phyloP scores from a whole-genome alignment of 768 basidiomycete genomes.

The Gloeophyllum trabeum region DNA sequence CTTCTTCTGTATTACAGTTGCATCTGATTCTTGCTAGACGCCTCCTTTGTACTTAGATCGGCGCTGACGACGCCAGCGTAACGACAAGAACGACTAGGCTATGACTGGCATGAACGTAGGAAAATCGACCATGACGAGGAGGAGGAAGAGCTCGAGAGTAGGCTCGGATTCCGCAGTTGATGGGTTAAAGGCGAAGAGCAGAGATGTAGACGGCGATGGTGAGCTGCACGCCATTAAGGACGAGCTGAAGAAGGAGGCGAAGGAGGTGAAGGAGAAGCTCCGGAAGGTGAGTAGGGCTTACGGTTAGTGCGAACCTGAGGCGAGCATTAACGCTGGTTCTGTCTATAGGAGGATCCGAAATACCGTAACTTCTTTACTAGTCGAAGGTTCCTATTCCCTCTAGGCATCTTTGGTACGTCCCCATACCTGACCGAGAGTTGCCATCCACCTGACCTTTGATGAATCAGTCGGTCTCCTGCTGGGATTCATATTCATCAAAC shows the following conservation, averaged over 20 bases:
- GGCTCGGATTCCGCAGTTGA: too few species aligned
- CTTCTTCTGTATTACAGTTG: too few species aligned
- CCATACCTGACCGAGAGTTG: background rate
- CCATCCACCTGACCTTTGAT: background rate
- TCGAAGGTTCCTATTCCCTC: slow-evolving; percentile 56
- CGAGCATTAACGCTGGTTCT: slow-evolving; percentile 2
- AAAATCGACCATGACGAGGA: too few species aligned
- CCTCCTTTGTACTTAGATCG: too few species aligned
- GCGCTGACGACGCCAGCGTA: too few species aligned
- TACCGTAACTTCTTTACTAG: slow-evolving; percentile 16
- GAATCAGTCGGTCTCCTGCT: slow-evolving; percentile 50
- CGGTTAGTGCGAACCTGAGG: slow-evolving; percentile 13
- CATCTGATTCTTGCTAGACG: too few species aligned
- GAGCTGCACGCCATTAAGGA: slow-evolving; percentile 12
- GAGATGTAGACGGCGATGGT: slow-evolving; percentile 10
- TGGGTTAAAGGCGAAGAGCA: too few species aligned
- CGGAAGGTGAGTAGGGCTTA: slow-evolving; percentile 8
- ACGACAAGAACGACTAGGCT: too few species aligned
- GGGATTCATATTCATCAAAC: slow-evolving; percentile 56
- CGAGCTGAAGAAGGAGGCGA: slow-evolving; percentile 14
- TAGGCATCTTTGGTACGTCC: slow-evolving; percentile 52
- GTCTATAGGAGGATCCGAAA: background rate
- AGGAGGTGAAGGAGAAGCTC: slow-evolving; percentile 13
- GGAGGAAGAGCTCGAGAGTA: too few species aligned
- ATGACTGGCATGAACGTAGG: too few species aligned